Evolutionary conservation across 192 early-diverging fungal genomes (phyloP), one percentile per base, ranked within the genome.

Genomic region (Coemansia sp.): DNA sequence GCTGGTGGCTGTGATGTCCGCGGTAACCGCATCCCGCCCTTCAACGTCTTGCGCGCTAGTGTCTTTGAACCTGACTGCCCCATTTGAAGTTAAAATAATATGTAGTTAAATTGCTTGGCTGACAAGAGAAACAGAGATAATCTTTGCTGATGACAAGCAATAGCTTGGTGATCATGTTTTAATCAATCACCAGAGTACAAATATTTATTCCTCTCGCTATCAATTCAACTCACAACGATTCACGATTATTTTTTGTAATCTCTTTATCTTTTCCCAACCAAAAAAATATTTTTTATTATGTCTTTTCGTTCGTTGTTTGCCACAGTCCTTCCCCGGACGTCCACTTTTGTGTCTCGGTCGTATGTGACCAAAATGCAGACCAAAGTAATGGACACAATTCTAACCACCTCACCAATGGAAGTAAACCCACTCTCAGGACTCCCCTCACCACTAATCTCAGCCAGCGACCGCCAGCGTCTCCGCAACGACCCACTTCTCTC

Each of bases 401-500:
- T 67, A 1, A 40, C 42, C 14, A 30, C 64, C 10, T 66, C 80
- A 13, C 26, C 50, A 17, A 68, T 82, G 19, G 61, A 58, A 21
- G 42, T 77, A 3, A 82, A 82, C 57, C 33, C 42, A 2, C 68
- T 69, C 38, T 77, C 61, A 13, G 55, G 47, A 11, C 35, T 60
- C 6, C 72, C 80, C 55, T 62, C 52, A 37, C 75, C 75, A 0
- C 26, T 71, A 39, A 61, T 87, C 30, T 62, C 72, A 14, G 53
- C 68, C 16, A 64, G 73, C 19, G 78, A 85, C 30, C 65, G 77
- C 11, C 74, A 74, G 28, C 76, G 82, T 19, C 62, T 88, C 60
- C 76, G 67, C 23, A 61, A 77, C 14, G 89, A 93, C 74, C 87
- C 91, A 2, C 82, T 95, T 13, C 63, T 94, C 10, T 84, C 87